Percentiles rank a stretch among this genome's conserved stretches.
Conservation (phyloP, 495 filamentous ascomycete genomes). For the Penicillium dipodomyicola region DNA sequence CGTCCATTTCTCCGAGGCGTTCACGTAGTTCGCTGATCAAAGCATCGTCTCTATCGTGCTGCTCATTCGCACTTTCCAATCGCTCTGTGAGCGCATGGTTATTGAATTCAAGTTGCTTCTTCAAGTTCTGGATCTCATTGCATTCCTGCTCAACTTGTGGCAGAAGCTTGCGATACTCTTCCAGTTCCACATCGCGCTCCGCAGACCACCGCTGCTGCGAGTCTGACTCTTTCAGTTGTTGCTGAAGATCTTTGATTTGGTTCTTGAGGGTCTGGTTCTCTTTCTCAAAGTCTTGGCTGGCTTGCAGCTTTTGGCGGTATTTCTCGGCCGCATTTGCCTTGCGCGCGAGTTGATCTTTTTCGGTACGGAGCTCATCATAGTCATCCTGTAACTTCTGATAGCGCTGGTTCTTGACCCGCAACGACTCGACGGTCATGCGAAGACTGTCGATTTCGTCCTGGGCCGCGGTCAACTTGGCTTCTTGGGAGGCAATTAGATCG, state of each 20-base stretch:
- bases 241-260: slow-evolving; percentile 54
- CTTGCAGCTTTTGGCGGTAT: slow-evolving; percentile 71
- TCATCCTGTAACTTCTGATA: slow-evolving; percentile 62
- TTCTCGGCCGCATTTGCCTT: slow-evolving; percentile 76
- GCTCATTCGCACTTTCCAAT: slow-evolving; percentile 52
- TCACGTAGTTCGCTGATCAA: slow-evolving; percentile 54
- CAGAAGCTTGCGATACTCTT: slow-evolving; percentile 57
- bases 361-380: slow-evolving; percentile 67
- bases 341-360: slow-evolving; percentile 71
- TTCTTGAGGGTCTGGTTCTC: slow-evolving; percentile 65
- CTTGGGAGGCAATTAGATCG: slow-evolving; percentile 57
- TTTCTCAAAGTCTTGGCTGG: slow-evolving; percentile 66
- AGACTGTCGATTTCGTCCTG: slow-evolving; percentile 46
- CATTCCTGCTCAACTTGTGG: slow-evolving; percentile 61
- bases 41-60: slow-evolving; percentile 54
- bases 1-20: slow-evolving; percentile 50
- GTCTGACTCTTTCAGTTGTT: slow-evolving; percentile 56
- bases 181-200: slow-evolving; percentile 54
- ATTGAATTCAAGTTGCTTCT: slow-evolving; percentile 57
- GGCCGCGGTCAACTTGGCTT: slow-evolving; percentile 50
- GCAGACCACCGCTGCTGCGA: slow-evolving; percentile 44
- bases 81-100: slow-evolving; percentile 55
- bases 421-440: slow-evolving; percentile 40
- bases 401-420: slow-evolving; percentile 45
- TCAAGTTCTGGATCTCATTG: slow-evolving; percentile 55